Evolutionary conservation across 495 filamentous ascomycete species (phyloP).

Genomic region (Aspergillus taichungensis): DNA sequence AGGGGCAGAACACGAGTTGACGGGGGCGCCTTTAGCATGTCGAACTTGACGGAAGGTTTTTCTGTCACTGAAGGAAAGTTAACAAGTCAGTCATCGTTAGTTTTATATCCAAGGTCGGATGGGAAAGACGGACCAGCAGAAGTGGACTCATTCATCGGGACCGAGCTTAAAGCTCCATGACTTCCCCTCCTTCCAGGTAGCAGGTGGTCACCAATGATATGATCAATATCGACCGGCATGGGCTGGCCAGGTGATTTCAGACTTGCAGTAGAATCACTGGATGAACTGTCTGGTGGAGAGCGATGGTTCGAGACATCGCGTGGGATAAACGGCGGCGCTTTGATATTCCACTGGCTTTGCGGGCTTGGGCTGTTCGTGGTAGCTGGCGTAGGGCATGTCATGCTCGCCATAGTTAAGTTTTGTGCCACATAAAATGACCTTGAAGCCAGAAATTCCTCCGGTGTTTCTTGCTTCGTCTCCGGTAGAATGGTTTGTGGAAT

Average conservation of each 20-base stretch:
- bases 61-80: too few relatives aligned
- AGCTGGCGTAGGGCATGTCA: not conserved
- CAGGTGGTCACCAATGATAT: slow-evolving; percentile 15
- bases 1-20: too few relatives aligned
- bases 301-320: not conserved
- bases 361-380: not conserved
- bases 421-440: not conserved
- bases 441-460: not conserved
- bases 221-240: not conserved
- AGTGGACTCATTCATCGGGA: too few relatives aligned
- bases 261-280: not conserved
- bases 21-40: too few relatives aligned
- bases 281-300: not conserved
- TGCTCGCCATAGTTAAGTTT: not conserved
- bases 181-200: slow-evolving; percentile 10
- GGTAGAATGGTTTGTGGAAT: not conserved
- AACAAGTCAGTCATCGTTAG: too few relatives aligned
- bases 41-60: too few relatives aligned
- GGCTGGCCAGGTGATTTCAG: too few relatives aligned
- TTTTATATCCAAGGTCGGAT: too few relatives aligned
- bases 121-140: too few relatives aligned
- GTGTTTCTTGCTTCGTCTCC: not conserved
- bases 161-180: too few relatives aligned
- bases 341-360: slow-evolving; percentile 5
- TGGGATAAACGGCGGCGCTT: slow-evolving; percentile 7